Base-by-base conservation (phyloP, 208 protist species). In the Trypanosoma lewisi region DNA sequence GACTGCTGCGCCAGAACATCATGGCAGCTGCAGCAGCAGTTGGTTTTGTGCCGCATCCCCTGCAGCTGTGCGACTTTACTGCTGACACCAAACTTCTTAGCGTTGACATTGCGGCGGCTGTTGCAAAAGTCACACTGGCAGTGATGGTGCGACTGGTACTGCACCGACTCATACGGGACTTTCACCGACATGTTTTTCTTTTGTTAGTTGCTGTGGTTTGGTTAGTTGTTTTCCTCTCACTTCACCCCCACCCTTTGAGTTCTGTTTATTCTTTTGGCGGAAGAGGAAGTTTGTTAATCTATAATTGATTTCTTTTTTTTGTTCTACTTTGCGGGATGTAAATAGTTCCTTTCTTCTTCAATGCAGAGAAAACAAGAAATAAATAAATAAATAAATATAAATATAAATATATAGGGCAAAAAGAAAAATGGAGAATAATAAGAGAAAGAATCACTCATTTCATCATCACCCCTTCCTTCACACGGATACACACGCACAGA, bases 51-150 rank as follows among this genome's bases (percentile, higher is more conserved):
- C 55, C 80, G 61, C 8, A 54, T 58, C 53, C 71, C 21, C 25
- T 76, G 60, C 11, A 73, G 48, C 28, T 72, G 55, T 5, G 47
- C 50, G 4, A 79, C 66, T 7, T 39, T 31, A 60, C 80, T 75
- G 59, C 73, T 86, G 23, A 86, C 75, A 11, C 70, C 75, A 62
- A 74, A 67, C 80, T 91, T 92, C 72, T 93, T 95, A 2, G 75
- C 84, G 34, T 91, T 88, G 34, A 90, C 73, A 48, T 61, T 72
- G 37, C 89, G 80, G 37, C 89, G 85, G 53, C 75, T 91, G 70
- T 73, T 65, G 73, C 89, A 95, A 73, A 91, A 95, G 74, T 93
- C 83, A 53, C 89, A 95, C 63, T 90, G 81, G 70, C 89, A 95
- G 67, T 93, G 73, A 45, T 95, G 73, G 67, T 83, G 81, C 23